phyloP scores from a whole-genome alignment of 1,284 basidiomycete genomes.

The Fistulina hepatica region DNA sequence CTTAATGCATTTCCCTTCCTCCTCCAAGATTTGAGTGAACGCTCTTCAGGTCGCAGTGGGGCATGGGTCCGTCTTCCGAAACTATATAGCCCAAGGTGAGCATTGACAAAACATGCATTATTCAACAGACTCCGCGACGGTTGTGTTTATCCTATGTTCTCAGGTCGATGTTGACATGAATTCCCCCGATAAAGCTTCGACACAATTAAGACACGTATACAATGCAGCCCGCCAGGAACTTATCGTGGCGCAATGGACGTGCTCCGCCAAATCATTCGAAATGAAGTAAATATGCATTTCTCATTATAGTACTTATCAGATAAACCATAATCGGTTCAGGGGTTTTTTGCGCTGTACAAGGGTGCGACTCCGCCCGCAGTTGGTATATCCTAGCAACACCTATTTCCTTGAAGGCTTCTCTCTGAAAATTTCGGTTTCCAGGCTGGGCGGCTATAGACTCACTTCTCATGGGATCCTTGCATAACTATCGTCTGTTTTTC shows the following conservation, averaged over 20 bases:
- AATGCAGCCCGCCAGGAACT: conserved; percentile 65
- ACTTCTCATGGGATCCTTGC: conserved; percentile 56
- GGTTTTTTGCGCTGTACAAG: conserved; percentile 51
- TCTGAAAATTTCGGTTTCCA: too few relatives aligned
- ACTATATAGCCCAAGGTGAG: conserved; percentile 2
- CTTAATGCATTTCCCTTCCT: background rate
- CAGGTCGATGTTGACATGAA: conserved; percentile 2
- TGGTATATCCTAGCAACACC: too few relatives aligned
- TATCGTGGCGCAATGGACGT: conserved; percentile 62
- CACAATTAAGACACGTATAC: conserved; percentile 67
- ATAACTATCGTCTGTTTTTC: conserved; percentile 61
- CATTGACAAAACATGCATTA: conserved; percentile 6
- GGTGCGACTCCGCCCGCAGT: conserved; percentile 66
- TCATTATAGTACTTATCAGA: conserved; percentile 25
- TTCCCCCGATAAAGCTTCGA: conserved; percentile 40
- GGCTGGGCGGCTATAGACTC: background rate
- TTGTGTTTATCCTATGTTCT: background rate
- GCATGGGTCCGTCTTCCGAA: conserved; percentile 39
- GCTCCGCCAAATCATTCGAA: conserved; percentile 47
- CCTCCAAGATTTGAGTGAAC: background rate
- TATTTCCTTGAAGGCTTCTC: too few relatives aligned
- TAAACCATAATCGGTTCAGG: too few relatives aligned
- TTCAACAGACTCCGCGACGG: background rate
- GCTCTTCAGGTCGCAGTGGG: conserved; percentile 52
- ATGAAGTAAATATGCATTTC: too few relatives aligned